Evolutionary conservation across 257 asterid species (phyloP), one percentile per base, ranked within the genome.

Genomic region (Plantago ovata): DNA sequence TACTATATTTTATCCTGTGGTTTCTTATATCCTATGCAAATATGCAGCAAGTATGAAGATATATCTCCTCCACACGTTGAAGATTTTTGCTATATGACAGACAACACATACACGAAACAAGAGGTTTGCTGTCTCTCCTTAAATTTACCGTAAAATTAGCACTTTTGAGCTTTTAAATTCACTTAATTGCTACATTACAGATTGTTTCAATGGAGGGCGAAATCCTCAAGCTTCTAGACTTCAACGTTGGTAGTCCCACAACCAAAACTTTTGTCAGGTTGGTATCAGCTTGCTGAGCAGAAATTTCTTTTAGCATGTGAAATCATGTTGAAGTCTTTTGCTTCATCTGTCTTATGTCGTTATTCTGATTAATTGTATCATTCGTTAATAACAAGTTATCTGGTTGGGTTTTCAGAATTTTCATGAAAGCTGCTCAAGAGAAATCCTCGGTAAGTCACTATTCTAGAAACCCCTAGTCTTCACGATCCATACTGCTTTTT

Each of bases 1-100:
- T 41, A 23, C 40, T 10, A 21, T 14, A 38, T 61, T 49, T n/a
- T 38, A 47, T 20, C 53, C 21, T 44, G 61, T 62, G 23, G 32
- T 64, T 62, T 63, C 57, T 69, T 59, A 47, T 50, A 18, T 50
- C 38, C 38, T 69, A 38, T 36, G 38, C 58, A 18, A 69, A 64
- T 20, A 13, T 79, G 78, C 94, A 92, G 96, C 22, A 92, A 92
- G 64, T 79, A 75, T 72, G 96, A 87, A 80, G 98, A 92, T 61
- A 80, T 85, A 56, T 74, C 58, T 53, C 95, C 94, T 18, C 98
- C 94, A 13, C 84, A 73, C 62, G 73, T 78, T 23, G 95, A 92
- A 60, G 94, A 92, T 56, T 92, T 84, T 69, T 81, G 89, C 72
- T 88, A 85, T 64, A 82, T 91, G 40, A 83, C 98, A 40, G 96